phyloP scores from a whole-genome alignment of 495 filamentous ascomycete species.

The Aspergillus sparsus region DNA sequence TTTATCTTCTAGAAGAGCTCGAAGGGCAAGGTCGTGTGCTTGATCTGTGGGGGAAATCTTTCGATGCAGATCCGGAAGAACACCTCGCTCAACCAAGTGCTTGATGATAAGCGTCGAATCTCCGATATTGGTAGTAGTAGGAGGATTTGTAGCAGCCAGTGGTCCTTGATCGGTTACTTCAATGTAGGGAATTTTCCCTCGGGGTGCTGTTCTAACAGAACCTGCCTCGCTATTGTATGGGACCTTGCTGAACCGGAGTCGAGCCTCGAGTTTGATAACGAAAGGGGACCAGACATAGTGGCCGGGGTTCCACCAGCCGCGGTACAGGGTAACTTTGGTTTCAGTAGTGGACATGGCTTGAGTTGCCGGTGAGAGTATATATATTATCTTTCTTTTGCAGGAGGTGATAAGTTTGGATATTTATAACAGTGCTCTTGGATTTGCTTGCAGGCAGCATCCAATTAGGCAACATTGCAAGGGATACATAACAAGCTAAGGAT shows the following conservation, averaged over 20 bases:
- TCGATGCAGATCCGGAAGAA: conserved; percentile 51
- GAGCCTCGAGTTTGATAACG: conserved; percentile 64
- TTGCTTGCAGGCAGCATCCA: too few relatives aligned
- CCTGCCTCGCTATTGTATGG: conserved; percentile 49
- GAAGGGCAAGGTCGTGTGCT: conserved; percentile 52
- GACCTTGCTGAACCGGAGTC: conserved; percentile 55
- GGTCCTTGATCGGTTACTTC: conserved; percentile 12
- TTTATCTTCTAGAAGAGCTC: conserved; percentile 62
- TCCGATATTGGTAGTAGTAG: conserved; percentile 15
- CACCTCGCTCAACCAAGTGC: conserved; percentile 39
- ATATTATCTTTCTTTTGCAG: neutral
- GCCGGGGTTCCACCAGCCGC: conserved; percentile 45
- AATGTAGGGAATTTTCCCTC: conserved; percentile 63
- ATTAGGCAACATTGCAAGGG: too few relatives aligned
- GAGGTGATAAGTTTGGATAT: neutral
- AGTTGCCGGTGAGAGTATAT: too few relatives aligned
- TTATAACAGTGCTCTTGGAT: too few relatives aligned
- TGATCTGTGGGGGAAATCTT: conserved; percentile 35
- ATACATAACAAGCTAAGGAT: too few relatives aligned
- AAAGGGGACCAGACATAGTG: conserved; percentile 64
- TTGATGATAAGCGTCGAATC: conserved; percentile 60
- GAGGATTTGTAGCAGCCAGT: conserved; percentile 15
- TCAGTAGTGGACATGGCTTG: neutral
- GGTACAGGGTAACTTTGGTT: conserved; percentile 47
- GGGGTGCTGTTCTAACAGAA: conserved; percentile 45